Conservation (phyloP, 495 filamentous ascomycete species). For the Aspergillus avenaceus region DNA sequence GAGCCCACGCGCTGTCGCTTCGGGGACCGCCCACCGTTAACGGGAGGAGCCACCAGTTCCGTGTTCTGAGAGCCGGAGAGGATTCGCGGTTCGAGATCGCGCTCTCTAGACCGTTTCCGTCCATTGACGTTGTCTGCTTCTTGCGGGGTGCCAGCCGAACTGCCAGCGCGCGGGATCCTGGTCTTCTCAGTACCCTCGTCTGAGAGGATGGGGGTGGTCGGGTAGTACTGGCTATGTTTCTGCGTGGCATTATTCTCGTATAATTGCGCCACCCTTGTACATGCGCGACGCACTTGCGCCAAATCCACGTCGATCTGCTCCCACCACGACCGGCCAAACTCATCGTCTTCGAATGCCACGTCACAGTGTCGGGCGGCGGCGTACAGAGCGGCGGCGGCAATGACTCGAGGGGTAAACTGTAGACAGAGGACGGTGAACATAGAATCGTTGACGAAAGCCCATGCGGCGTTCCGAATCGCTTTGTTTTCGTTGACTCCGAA, state of each 20-base stretch:
- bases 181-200: slow-evolving; percentile 30
- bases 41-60: slow-evolving; percentile 8
- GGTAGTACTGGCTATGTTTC: slow-evolving; percentile 40
- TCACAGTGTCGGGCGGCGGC: slow-evolving; percentile 68
- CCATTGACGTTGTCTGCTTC: slow-evolving; percentile 22
- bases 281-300: slow-evolving; percentile 59
- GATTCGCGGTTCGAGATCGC: slow-evolving; percentile 23
- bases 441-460: slow-evolving; percentile 90
- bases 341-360: slow-evolving; percentile 68
- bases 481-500: slow-evolving; percentile 70
- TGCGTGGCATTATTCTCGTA: slow-evolving; percentile 65
- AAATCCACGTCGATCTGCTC: slow-evolving; percentile 60
- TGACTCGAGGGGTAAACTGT: slow-evolving; percentile 69
- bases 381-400: slow-evolving; percentile 83
- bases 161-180: slow-evolving; percentile 23
- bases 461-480: slow-evolving; percentile 73
- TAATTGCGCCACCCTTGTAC: slow-evolving; percentile 66
- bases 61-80: background rate
- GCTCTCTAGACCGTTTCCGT: slow-evolving; percentile 43
- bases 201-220: slow-evolving; percentile 28
- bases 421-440: slow-evolving; percentile 80
- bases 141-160: slow-evolving; percentile 22
- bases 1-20: slow-evolving; percentile 39
- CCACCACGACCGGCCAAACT: slow-evolving; percentile 83
- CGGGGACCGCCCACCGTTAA: slow-evolving; percentile 32